These are phyloP conservation scores for Favolaschia claudopus DNA, from an alignment of 768 basidiomycete species.

Conservation along the genomic window DNA sequence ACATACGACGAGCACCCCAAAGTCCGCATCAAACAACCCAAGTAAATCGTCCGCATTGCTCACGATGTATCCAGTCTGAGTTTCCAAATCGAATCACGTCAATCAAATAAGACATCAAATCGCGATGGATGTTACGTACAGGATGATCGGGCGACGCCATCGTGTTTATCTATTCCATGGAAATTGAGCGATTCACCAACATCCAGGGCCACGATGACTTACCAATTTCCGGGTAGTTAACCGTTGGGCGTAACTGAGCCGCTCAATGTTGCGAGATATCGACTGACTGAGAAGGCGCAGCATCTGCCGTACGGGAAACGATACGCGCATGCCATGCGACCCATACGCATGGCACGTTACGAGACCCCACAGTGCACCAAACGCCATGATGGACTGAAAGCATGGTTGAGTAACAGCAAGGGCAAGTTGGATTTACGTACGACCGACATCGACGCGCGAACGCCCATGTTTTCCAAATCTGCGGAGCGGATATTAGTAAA, in stretches of 20 bases:
- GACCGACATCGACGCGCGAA: conserved; percentile 86
- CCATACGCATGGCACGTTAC: conserved; percentile 84
- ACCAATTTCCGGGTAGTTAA: conserved; percentile 81
- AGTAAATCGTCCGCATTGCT: conserved; percentile 84
- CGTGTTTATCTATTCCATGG: conserved; percentile 70
- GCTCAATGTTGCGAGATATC: conserved; percentile 81
- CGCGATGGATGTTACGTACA: conserved; percentile 31
- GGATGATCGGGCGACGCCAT: conserved; percentile 72
- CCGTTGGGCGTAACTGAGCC: conserved; percentile 78
- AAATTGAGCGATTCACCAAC: background rate
- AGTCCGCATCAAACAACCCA: conserved; percentile 80
- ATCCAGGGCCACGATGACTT: conserved; percentile 30
- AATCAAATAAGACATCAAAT: background rate
- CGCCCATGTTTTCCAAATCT: conserved; percentile 85
- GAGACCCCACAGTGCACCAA: conserved; percentile 82
- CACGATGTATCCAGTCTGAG: conserved; percentile 76
- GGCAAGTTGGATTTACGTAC: conserved; percentile 50
- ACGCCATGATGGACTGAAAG: conserved; percentile 78
- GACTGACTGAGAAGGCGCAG: conserved; percentile 80
- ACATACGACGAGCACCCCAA: conserved; percentile 65
- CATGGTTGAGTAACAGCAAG: background rate
- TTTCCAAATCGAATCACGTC: no score
- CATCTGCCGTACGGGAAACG: conserved; percentile 86
- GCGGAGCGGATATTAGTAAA: conserved; percentile 2
- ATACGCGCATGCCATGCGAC: conserved; percentile 79